phyloP scores from a whole-genome alignment of 202 grass and related monocot genomes.

The Zizania palustris region DNA sequence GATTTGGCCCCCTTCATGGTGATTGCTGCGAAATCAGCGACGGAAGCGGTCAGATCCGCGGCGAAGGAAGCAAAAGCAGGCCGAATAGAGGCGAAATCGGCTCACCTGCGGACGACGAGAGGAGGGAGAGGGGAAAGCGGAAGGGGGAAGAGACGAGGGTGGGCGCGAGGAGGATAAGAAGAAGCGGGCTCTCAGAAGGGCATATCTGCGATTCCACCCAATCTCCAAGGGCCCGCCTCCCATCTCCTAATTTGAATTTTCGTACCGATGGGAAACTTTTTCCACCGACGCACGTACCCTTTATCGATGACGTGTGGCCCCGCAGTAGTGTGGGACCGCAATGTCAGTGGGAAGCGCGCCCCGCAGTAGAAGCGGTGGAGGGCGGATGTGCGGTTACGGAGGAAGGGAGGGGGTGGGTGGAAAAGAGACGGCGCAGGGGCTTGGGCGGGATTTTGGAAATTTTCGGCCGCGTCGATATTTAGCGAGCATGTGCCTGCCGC shows the following conservation, averaged over 20 bases:
- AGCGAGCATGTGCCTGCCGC: not conserved
- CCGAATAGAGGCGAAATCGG: conserved; percentile 11
- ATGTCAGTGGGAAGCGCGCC: not conserved
- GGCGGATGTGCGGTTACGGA: not conserved
- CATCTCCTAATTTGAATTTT: conserved; percentile 44
- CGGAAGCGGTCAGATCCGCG: conserved; percentile 29
- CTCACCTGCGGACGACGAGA: conserved; percentile 27
- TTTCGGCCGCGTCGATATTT: conserved; percentile 36
- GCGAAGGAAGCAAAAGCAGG: not conserved
- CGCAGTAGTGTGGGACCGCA: accelerated
- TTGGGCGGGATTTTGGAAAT: conserved; percentile 73
- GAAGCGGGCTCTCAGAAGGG: conserved; percentile 24
- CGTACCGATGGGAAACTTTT: not conserved
- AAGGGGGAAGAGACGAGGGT: not conserved
- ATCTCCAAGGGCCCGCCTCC: conserved; percentile 28
- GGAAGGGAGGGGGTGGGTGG: accelerated
- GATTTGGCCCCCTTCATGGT: conserved; percentile 83
- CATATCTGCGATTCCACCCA: conserved; percentile 41
- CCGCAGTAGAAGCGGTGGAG: not conserved
- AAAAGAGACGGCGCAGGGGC: conserved; percentile 32
- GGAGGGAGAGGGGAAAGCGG: conserved; percentile 11
- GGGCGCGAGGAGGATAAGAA: not conserved
- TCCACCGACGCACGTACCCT: accelerated
- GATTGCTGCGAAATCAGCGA: conserved; percentile 15
- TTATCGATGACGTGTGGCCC: accelerated